Evolutionary conservation across 2,329 filamentous ascomycete genomes (phyloP).

Genomic region (Fusarium musae): DNA sequence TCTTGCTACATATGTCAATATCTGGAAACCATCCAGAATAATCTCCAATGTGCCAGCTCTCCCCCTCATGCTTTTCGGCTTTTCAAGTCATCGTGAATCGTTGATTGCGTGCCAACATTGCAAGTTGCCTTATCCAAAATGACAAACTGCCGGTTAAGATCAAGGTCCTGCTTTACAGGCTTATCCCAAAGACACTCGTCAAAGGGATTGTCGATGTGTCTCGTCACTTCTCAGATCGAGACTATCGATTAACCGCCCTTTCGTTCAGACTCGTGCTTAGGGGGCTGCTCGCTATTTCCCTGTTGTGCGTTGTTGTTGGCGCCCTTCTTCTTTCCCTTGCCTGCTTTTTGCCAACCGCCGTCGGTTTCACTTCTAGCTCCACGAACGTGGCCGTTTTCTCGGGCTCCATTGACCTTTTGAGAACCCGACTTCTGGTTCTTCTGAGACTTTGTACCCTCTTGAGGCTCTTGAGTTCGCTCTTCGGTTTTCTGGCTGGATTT

Average conservation of each 20-base stretch:
- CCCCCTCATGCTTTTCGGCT: slow-evolving; percentile 19
- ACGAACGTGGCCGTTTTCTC: slow-evolving; percentile 65
- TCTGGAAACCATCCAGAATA: slow-evolving; percentile 41
- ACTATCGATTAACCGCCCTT: slow-evolving; percentile 64
- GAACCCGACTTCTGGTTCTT: slow-evolving; percentile 43
- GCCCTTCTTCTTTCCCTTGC: slow-evolving; percentile 60
- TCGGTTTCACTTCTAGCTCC: slow-evolving; percentile 66
- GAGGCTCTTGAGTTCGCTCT: slow-evolving; percentile 43
- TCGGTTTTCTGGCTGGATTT: slow-evolving; percentile 43
- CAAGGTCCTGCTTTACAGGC: slow-evolving; percentile 7
- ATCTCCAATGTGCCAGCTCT: slow-evolving; percentile 38
- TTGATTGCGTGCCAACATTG: slow-evolving; percentile 16
- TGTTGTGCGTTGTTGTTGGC: slow-evolving; percentile 49
- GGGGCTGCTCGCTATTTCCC: slow-evolving; percentile 62
- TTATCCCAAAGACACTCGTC: background rate
- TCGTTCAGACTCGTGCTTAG: slow-evolving; percentile 69
- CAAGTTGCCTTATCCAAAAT: slow-evolving; percentile 42
- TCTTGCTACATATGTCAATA: slow-evolving; percentile 34
- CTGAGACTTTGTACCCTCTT: slow-evolving; percentile 38
- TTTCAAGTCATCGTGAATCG: slow-evolving; percentile 15
- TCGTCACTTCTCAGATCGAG: slow-evolving; percentile 36
- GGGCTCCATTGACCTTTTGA: slow-evolving; percentile 53
- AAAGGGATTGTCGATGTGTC: background rate
- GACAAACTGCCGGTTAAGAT: slow-evolving; percentile 20
- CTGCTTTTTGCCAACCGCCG: slow-evolving; percentile 68